Evolutionary conservation across 495 filamentous ascomycete genomes (phyloP).

Genomic region (Annulohypoxylon maeteangense): DNA sequence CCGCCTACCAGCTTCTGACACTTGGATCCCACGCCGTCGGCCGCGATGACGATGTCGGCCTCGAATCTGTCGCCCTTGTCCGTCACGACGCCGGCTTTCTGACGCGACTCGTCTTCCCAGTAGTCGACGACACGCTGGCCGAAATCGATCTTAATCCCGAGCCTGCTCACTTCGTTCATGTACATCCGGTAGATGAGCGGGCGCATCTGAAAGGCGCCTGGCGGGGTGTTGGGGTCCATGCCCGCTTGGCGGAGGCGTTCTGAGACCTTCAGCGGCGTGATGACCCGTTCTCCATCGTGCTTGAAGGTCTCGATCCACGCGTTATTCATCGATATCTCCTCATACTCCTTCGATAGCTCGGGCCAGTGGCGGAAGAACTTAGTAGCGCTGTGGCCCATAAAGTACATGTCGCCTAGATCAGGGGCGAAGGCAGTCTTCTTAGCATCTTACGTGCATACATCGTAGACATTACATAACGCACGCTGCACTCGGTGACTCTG

Average conservation of each 20-base stretch:
- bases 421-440: background rate
- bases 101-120: slow-evolving; percentile 55
- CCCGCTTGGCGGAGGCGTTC: slow-evolving; percentile 52
- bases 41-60: slow-evolving; percentile 68
- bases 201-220: slow-evolving; percentile 58
- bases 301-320: slow-evolving; percentile 64
- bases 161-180: slow-evolving; percentile 59
- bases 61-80: slow-evolving; percentile 61
- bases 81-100: slow-evolving; percentile 58
- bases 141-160: slow-evolving; percentile 64
- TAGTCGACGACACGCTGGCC: slow-evolving; percentile 63
- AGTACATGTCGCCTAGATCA: slow-evolving; percentile 64
- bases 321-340: slow-evolving; percentile 58
- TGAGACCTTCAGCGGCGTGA: slow-evolving; percentile 51
- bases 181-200: slow-evolving; percentile 68
- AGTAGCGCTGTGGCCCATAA: slow-evolving; percentile 62
- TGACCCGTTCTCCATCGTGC: slow-evolving; percentile 61
- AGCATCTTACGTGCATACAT: background rate
- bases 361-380: slow-evolving; percentile 68
- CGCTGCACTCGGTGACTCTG: background rate
- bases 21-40: slow-evolving; percentile 67
- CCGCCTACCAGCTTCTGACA: slow-evolving; percentile 62
- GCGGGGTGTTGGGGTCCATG: slow-evolving; percentile 53
- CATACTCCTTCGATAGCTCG: slow-evolving; percentile 60
- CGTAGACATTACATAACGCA: background rate